These are phyloP conservation scores for Epichloe elymi DNA, from an alignment of 2,329 filamentous ascomycete species.

Conservation along the genomic window DNA sequence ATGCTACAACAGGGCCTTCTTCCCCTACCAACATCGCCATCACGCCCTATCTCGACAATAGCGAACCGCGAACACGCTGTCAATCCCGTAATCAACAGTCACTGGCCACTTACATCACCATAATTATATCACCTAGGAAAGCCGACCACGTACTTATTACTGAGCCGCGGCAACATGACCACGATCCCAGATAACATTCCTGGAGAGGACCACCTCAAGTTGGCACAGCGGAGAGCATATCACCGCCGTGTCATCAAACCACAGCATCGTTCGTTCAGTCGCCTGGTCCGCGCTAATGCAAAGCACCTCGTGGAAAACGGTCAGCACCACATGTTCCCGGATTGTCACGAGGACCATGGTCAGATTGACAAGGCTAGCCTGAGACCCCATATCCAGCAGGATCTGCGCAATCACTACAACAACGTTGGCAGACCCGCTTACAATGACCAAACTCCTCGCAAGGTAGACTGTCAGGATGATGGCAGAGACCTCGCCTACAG, in stretches of 20 bases:
- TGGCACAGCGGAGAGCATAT: neutral
- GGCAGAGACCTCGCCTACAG: conserved; percentile 22
- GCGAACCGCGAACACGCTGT: neutral
- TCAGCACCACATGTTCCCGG: conserved; percentile 4
- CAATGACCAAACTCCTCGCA: neutral
- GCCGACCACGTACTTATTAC: neutral
- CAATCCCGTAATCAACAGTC: too few species aligned
- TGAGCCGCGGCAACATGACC: neutral
- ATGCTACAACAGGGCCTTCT: neutral
- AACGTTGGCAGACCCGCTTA: neutral
- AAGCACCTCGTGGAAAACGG: conserved; percentile 16
- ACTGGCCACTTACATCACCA: neutral
- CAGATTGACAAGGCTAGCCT: conserved; percentile 12
- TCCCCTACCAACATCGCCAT: neutral
- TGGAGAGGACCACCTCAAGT: neutral
- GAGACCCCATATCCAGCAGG: conserved; percentile 5
- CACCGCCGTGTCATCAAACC: conserved; percentile 2
- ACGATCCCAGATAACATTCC: neutral
- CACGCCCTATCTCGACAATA: neutral
- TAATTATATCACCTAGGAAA: neutral
- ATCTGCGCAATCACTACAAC: conserved; percentile 5
- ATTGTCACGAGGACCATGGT: conserved; percentile 2
- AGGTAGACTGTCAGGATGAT: conserved; percentile 15
- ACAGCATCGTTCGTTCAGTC: conserved; percentile 5
- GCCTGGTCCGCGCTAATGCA: conserved; percentile 19